Conservation (phyloP, 768 basidiomycete species). For the Exidia glandulosa region DNA sequence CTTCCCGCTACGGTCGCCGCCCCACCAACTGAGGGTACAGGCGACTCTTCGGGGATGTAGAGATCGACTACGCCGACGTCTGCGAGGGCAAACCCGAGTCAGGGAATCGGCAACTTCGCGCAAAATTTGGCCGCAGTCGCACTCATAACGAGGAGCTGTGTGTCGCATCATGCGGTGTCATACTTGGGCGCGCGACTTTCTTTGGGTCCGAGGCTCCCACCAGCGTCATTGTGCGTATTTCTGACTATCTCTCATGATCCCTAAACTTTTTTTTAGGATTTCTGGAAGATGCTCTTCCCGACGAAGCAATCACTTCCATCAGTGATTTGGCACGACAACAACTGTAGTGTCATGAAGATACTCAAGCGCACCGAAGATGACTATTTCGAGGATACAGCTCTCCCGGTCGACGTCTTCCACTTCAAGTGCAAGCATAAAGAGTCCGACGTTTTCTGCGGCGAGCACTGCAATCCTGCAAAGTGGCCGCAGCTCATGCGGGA, state of each 20-base stretch:
- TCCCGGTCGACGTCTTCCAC: constrained; percentile 16
- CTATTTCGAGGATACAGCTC: constrained; percentile 8
- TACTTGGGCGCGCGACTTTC: constrained; percentile 14
- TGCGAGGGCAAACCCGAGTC: not conserved
- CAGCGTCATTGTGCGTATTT: constrained; percentile 6
- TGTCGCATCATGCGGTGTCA: constrained; percentile 15
- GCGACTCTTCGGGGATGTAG: not conserved
- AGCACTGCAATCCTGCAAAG: constrained; percentile 10
- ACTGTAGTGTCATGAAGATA: constrained; percentile 10
- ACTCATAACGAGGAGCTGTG: constrained; percentile 19
- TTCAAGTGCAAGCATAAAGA: constrained; percentile 14
- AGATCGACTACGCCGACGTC: not conserved
- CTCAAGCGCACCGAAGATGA: constrained; percentile 2
- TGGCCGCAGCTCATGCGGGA: constrained; percentile 7
- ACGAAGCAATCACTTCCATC: not conserved
- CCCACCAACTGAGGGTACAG: not conserved
- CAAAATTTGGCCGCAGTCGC: constrained; percentile 16
- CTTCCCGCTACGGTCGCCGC: not conserved
- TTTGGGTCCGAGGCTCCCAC: constrained; percentile 14
- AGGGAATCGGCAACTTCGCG: constrained; percentile 7
- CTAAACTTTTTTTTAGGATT: constrained; percentile 5
- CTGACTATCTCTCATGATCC: not conserved
- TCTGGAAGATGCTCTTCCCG: not conserved
- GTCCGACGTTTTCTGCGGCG: constrained; percentile 7
- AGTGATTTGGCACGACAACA: constrained; percentile 10